Evolutionary conservation across 305 asterid species (phyloP), one percentile per base, ranked within the genome.

Genomic region (Fraxinus sp.): DNA sequence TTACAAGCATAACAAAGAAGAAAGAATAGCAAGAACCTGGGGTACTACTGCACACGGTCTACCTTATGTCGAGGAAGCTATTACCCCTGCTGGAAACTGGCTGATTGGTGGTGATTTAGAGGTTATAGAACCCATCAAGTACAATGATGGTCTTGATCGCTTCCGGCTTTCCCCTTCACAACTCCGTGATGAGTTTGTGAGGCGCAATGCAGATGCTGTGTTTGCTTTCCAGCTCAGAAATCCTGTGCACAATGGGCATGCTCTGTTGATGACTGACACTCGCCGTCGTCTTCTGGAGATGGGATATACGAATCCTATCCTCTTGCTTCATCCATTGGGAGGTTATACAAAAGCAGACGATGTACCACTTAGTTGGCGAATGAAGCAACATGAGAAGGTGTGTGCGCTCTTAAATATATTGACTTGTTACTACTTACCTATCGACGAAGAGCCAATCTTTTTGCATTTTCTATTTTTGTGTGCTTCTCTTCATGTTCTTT

Each of bases 381-480:
- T 95, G 97, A 94, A 90, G 91, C 98, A 95, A 76, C 98, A 95
- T 24, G 97, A 94, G 90, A 95, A 92, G 98, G 98, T 93, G 72
- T 4, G 43, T 26, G 86, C 72, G 16, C 11, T 11, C 22, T 83
- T 35, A 41, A 43, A 43, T 5, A 80, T 33, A 49, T 66, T 77
- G 26, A 26, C 24, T n/a, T 41, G n/a, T 33, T 41, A 52, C 46
- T 9, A 41, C 13, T 4, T 41, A 35, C 14, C 32, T 52, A 16
- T 39, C 10, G n/a, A 66, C 26, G 36, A 2, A 8, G 10, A 20
- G 71, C 71, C 32, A 22, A 30, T 71, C 0, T 55, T 33, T 77
- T 14, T 28, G 4, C 73, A 64, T 64, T 64, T 22, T 64, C 3
- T 7, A n/a, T 0, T 18, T 59, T 20, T 0, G 0, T 1, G 9